A percentile compares a stretch with the other conserved stretches of the same genome.
These are phyloP conservation scores for Rhizopus sp. DNA, from an alignment of 371 early-diverging fungal genomes.

Conservation along the genomic window DNA sequence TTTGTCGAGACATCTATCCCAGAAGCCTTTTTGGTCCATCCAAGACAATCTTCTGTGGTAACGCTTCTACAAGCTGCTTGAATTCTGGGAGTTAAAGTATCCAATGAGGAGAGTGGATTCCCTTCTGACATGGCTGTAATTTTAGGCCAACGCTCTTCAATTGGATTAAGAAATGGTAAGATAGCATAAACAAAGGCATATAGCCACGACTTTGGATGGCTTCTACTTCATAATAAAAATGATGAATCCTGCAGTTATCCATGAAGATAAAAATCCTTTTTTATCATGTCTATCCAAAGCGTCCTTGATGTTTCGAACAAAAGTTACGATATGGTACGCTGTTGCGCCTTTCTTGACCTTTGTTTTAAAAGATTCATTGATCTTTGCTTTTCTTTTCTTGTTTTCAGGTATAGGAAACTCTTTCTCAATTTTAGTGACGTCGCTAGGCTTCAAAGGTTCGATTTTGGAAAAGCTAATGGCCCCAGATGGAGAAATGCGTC, in stretches of 20 bases:
- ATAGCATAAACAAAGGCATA: neutral
- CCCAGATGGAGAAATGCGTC: conserved; percentile 7
- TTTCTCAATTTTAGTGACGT: conserved; percentile 1
- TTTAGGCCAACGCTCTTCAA: no score
- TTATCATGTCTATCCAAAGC: conserved; percentile 3
- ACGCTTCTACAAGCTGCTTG: no score
- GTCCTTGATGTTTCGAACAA: neutral
- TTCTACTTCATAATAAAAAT: neutral
- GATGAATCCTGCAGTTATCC: conserved; percentile 7
- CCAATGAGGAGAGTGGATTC: no score
- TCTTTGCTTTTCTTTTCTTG: conserved; percentile 5
- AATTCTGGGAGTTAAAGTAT: no score
- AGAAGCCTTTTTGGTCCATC: no score
- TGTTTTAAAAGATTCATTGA: neutral
- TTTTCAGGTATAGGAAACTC: conserved; percentile 8
- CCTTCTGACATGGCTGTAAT: no score
- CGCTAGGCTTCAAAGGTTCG: conserved; percentile 1
- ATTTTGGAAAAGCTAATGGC: conserved; percentile 1
- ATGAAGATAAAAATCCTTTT: conserved; percentile 8
- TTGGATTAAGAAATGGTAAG: neutral
- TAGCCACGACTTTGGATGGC: conserved; percentile 1
- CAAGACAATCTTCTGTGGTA: no score
- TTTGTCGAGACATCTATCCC: no score
- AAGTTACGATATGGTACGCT: conserved; percentile 10
- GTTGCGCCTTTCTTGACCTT: conserved; percentile 11